These are phyloP conservation scores for Austroboletus olivaceoglutinosus DNA, from an alignment of 1,284 basidiomycete genomes.

Conservation along the genomic window DNA sequence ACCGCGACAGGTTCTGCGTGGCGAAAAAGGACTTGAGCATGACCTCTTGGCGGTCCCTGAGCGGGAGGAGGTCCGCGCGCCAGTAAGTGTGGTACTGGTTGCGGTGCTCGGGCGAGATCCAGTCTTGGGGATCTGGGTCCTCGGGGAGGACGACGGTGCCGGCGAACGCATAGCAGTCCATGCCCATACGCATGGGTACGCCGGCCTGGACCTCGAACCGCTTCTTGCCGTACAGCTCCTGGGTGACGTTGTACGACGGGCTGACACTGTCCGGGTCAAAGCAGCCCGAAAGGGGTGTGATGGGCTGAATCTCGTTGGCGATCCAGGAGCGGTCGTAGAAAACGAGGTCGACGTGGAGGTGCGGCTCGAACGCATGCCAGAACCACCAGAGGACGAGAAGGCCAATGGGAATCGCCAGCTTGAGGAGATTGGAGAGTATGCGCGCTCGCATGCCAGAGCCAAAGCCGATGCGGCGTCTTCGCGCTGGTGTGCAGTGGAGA, in stretches of 20 bases:
- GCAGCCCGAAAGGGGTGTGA: conserved; percentile 68
- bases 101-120: conserved; percentile 42
- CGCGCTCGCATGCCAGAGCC: conserved; percentile 16
- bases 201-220: conserved; percentile 75
- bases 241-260: conserved; percentile 66
- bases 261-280: conserved; percentile 62
- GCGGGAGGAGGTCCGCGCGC: conserved; percentile 78
- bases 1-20: conserved; percentile 69
- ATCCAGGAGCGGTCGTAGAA: conserved; percentile 79
- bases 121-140: conserved; percentile 6
- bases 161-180: conserved; percentile 88
- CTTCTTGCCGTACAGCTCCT: conserved; percentile 58
- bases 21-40: conserved; percentile 90
- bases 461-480: neutral
- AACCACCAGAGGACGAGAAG: conserved; percentile 33
- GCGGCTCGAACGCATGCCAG: conserved; percentile 62
- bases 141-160: conserved; percentile 56
- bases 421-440: conserved; percentile 21
- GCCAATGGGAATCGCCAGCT: conserved; percentile 30
- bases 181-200: conserved; percentile 67
- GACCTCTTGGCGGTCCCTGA: conserved; percentile 78
- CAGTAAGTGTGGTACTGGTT: conserved; percentile 87
- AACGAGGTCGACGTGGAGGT: conserved; percentile 79
- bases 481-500: neutral
- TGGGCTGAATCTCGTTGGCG: conserved; percentile 59